phyloP scores from a whole-genome alignment of 1,284 basidiomycete species.

The Hemileia vastatrix region DNA sequence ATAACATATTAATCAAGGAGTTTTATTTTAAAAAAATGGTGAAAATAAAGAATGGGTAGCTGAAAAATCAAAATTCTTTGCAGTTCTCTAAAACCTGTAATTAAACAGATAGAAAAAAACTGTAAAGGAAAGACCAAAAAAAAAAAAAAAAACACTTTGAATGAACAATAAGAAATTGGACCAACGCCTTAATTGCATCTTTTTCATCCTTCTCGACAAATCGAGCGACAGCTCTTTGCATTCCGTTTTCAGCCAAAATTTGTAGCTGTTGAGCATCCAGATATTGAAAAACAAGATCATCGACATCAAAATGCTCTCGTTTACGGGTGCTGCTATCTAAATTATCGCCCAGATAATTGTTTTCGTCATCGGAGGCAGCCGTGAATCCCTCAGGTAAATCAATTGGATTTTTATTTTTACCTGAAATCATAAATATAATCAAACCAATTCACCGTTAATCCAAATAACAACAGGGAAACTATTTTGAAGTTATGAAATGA shows the following conservation, averaged over 20 bases:
- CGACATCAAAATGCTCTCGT: constrained; percentile 47
- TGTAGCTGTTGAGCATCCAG: constrained; percentile 78
- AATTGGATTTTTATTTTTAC: constrained; percentile 35
- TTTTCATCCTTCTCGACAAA: constrained; percentile 93
- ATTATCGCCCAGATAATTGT: constrained; percentile 19
- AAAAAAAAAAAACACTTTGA: not conserved
- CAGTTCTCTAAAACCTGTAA: not conserved
- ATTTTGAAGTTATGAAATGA: constrained; percentile 24
- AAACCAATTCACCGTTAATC: constrained; percentile 35
- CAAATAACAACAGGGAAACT: constrained; percentile 39
- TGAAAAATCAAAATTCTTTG: constrained; percentile 23
- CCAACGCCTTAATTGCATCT: constrained; percentile 72
- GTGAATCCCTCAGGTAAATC: constrained; percentile 31
- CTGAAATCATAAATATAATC: constrained; percentile 5
- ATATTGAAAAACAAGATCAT: constrained; percentile 69
- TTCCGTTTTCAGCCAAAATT: constrained; percentile 69
- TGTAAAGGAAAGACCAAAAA: not conserved
- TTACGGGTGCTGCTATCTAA: too few relatives aligned
- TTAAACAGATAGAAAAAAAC: not conserved
- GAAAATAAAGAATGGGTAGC: not conserved
- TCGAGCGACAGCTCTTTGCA: constrained; percentile 79
- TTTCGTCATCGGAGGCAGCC: constrained; percentile 11
- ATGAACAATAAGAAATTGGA: constrained; percentile 40
- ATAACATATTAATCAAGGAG: too few relatives aligned
- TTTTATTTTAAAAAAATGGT: too few relatives aligned